Evolutionary conservation across 2,329 filamentous ascomycete genomes (phyloP).

Genomic region (Apiospora pterosperma): DNA sequence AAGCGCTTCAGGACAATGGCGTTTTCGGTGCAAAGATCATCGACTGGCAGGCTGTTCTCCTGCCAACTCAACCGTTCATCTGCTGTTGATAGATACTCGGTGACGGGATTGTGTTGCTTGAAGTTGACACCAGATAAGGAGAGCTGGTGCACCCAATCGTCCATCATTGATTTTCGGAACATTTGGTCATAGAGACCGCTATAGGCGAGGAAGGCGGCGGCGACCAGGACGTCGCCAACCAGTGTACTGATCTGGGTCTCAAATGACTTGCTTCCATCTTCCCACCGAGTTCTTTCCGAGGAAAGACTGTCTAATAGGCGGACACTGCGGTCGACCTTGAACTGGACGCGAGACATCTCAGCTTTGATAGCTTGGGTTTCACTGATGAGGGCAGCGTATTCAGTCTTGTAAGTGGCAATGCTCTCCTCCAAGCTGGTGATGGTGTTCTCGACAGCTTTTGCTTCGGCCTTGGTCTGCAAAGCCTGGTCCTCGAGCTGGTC

Average conservation of each 20-base stretch:
- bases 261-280: slow-evolving; percentile 95
- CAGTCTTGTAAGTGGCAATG: slow-evolving; percentile 91
- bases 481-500: slow-evolving; percentile 82
- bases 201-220: slow-evolving; percentile 96
- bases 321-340: slow-evolving; percentile 96
- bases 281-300: slow-evolving; percentile 90
- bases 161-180: slow-evolving; percentile 95
- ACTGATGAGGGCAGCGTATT: slow-evolving; percentile 93
- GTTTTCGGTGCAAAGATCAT: slow-evolving; percentile 97
- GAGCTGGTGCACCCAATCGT: slow-evolving; percentile 95
- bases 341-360: slow-evolving; percentile 94
- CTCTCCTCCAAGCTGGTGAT: slow-evolving; percentile 82
- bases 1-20: slow-evolving; percentile 96
- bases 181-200: slow-evolving; percentile 96
- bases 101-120: slow-evolving; percentile 91
- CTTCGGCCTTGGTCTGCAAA: slow-evolving; percentile 88
- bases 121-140: slow-evolving; percentile 88
- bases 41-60: slow-evolving; percentile 86
- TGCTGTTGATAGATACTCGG: slow-evolving; percentile 93
- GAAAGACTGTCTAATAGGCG: slow-evolving; percentile 91
- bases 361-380: slow-evolving; percentile 96
- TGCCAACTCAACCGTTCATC: slow-evolving; percentile 96
- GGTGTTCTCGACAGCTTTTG: slow-evolving; percentile 84
- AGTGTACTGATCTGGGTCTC: slow-evolving; percentile 97
- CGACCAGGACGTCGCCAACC: slow-evolving; percentile 91